Conservation (phyloP, 192 early-diverging fungal species). For the Coemansia sp. region DNA sequence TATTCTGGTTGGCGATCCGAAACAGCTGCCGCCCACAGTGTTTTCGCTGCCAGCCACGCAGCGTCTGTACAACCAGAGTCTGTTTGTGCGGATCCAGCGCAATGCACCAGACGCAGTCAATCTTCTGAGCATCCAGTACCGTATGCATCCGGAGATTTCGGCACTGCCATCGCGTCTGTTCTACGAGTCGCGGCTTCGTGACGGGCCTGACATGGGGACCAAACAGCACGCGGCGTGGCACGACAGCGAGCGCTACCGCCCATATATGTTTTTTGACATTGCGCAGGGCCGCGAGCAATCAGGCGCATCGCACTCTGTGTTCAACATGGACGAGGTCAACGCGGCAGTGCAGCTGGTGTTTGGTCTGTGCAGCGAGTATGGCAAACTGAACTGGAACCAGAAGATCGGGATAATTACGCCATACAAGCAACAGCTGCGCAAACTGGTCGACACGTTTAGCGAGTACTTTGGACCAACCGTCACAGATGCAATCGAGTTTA, state of each 20-base stretch:
- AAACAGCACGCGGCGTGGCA: constrained; percentile 78
- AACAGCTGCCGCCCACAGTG: constrained; percentile 92
- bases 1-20: constrained; percentile 91
- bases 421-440: constrained; percentile 82
- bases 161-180: constrained; percentile 75
- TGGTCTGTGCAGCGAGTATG: constrained; percentile 60
- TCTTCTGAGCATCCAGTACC: constrained; percentile 91
- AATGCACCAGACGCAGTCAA: constrained; percentile 63
- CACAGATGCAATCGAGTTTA: constrained; percentile 79
- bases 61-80: constrained; percentile 78
- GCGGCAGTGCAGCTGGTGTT: constrained; percentile 73
- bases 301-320: constrained; percentile 66
- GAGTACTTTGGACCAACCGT: constrained; percentile 62
- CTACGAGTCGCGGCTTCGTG: constrained; percentile 71
- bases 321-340: constrained; percentile 76
- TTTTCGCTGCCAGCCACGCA: constrained; percentile 68
- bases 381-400: constrained; percentile 62
- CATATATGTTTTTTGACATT: constrained; percentile 80
- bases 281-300: constrained; percentile 63
- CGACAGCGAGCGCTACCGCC: constrained; percentile 54
- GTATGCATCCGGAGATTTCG: constrained; percentile 94
- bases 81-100: constrained; percentile 87
- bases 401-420: constrained; percentile 88
- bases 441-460: constrained; percentile 67
- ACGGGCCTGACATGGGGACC: constrained; percentile 69